phyloP scores from a whole-genome alignment of 352 stramenopile genomes.

The Phytophthora pluvialis region DNA sequence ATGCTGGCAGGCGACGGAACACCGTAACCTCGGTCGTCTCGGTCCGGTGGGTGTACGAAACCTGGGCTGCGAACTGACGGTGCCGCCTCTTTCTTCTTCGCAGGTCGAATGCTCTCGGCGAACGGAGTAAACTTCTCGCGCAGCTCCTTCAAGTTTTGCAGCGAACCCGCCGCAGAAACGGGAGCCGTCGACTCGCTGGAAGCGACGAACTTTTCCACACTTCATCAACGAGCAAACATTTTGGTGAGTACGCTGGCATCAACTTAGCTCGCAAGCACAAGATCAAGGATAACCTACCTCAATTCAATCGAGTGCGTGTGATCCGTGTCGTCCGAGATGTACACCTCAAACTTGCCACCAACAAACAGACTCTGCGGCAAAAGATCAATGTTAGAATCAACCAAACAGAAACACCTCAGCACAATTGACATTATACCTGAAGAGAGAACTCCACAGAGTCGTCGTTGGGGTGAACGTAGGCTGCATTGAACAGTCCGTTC shows the following conservation, averaged over 20 bases:
- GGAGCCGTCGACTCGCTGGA: conserved; percentile 22
- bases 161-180: conserved; percentile 44
- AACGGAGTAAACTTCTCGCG: conserved; percentile 63
- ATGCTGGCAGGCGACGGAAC: conserved; percentile 40
- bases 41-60: conserved; percentile 19
- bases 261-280: background rate
- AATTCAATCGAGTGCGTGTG: conserved; percentile 80
- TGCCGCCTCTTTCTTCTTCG: conserved; percentile 36
- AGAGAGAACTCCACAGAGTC: conserved; percentile 59
- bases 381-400: background rate
- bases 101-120: conserved; percentile 54
- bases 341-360: conserved; percentile 78
- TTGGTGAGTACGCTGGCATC: background rate
- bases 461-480: conserved; percentile 65
- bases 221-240: conserved; percentile 12
- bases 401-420: background rate
- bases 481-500: conserved; percentile 65
- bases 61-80: conserved; percentile 12
- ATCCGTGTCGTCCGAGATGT: conserved; percentile 71
- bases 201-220: conserved; percentile 47
- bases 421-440: conserved; percentile 46
- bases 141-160: conserved; percentile 62
- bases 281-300: conserved; percentile 36
- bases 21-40: conserved; percentile 21
- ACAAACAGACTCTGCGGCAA: conserved; percentile 70